A percentile compares a stretch with the other conserved stretches of the same genome.
Evolutionary conservation across 1,284 basidiomycete genomes (phyloP).

Genomic region (Moesziomyces globuligerus): DNA sequence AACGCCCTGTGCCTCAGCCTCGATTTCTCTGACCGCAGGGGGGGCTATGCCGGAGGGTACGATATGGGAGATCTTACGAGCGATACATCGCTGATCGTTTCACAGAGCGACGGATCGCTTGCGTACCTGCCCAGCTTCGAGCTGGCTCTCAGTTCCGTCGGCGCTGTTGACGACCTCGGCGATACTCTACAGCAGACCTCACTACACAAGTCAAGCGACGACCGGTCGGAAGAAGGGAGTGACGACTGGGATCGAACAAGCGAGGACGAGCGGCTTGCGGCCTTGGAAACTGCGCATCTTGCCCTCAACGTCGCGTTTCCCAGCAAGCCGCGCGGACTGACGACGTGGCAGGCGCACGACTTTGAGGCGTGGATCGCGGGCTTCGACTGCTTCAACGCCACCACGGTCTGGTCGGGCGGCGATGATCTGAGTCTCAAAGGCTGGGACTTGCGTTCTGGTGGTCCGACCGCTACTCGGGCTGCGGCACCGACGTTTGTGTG

Average conservation of each 20-base stretch:
- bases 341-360: constrained; percentile 85
- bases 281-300: constrained; percentile 6
- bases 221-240: constrained; percentile 13
- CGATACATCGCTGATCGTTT: constrained; percentile 51
- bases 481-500: constrained; percentile 76
- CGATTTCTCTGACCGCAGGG: constrained; percentile 60
- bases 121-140: constrained; percentile 53
- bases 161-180: constrained; percentile 3
- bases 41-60: constrained; percentile 22
- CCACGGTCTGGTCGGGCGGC: constrained; percentile 85
- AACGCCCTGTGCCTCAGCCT: constrained; percentile 61
- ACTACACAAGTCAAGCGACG: constrained; percentile 11
- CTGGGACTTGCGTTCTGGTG: constrained; percentile 77
- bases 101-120: constrained; percentile 64
- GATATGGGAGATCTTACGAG: not conserved
- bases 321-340: constrained; percentile 34
- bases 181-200: not conserved
- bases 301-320: constrained; percentile 24
- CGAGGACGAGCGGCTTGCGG: constrained; percentile 28
- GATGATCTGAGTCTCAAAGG: constrained; percentile 89
- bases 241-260: constrained; percentile 37
- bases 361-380: constrained; percentile 93
- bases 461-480: constrained; percentile 4
- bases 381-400: constrained; percentile 80
- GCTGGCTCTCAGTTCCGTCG: constrained; percentile 2